These are phyloP conservation scores for Seiridium unicorne DNA, from an alignment of 2,329 filamentous ascomycete genomes.

Conservation along the genomic window DNA sequence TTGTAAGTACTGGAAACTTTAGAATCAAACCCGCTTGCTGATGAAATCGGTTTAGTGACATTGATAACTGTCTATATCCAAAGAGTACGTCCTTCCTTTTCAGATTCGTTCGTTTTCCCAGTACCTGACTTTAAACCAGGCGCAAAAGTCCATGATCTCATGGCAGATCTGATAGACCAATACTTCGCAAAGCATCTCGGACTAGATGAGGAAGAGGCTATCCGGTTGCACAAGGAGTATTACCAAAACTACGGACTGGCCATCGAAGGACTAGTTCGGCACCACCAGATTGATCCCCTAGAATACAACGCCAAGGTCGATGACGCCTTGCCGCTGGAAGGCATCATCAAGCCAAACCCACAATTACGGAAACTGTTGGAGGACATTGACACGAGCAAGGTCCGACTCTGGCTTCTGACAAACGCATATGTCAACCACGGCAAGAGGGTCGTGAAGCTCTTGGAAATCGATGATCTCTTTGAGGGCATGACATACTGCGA, in stretches of 20 bases:
- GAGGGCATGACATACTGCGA: constrained; percentile 96
- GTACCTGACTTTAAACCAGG: constrained; percentile 39
- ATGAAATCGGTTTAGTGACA: constrained; percentile 72
- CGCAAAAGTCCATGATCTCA: constrained; percentile 81
- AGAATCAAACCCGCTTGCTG: background rate
- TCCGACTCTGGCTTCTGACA: constrained; percentile 91
- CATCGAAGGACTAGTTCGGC: constrained; percentile 88
- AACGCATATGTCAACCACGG: constrained; percentile 94
- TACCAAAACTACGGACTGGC: constrained; percentile 97
- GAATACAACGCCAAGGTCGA: constrained; percentile 95
- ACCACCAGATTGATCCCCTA: constrained; percentile 92
- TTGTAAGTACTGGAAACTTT: constrained; percentile 34
- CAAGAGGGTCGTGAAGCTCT: constrained; percentile 73
- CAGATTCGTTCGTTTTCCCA: background rate
- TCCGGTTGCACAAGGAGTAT: constrained; percentile 83
- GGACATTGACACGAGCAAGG: constrained; percentile 79
- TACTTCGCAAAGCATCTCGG: constrained; percentile 69
- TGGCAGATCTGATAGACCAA: constrained; percentile 76
- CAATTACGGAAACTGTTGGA: constrained; percentile 73
- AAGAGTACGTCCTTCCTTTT: constrained; percentile 59
- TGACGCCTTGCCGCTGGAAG: constrained; percentile 85
- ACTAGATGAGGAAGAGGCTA: constrained; percentile 75
- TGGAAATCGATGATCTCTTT: constrained; percentile 84
- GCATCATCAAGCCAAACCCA: constrained; percentile 76
- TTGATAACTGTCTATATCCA: constrained; percentile 96